Conservation (phyloP, 2,329 filamentous ascomycete genomes). For the Trichoderma asperellum region DNA sequence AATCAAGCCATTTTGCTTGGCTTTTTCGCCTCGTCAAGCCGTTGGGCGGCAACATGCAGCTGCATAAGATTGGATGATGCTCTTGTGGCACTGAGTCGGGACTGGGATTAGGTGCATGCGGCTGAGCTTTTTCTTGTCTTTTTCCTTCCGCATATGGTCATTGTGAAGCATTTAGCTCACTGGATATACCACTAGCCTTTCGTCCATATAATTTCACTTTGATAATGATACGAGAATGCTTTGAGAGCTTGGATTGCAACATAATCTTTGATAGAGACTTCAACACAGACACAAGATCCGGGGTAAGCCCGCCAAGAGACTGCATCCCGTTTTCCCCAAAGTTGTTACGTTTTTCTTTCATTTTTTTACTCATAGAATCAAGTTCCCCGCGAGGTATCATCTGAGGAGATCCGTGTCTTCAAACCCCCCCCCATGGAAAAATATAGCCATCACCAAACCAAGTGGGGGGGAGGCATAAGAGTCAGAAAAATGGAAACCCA, state of each 20-base stretch:
- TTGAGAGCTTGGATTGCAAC: not conserved
- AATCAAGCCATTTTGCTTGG: slow-evolving; percentile 17
- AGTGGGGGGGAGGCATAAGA: slow-evolving; percentile 11
- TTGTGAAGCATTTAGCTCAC: not conserved
- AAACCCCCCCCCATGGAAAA: not conserved
- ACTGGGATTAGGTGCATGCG: not conserved
- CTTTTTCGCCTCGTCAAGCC: not conserved
- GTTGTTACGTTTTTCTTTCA: not conserved
- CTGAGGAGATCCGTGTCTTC: not conserved
- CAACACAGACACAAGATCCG: not conserved
- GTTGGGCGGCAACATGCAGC: not conserved
- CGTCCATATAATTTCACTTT: not conserved
- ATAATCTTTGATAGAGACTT: not conserved
- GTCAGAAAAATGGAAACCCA: slow-evolving; percentile 7
- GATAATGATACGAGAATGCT: not conserved
- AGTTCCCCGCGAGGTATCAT: slow-evolving; percentile 6
- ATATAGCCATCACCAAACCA: slow-evolving; percentile 10
- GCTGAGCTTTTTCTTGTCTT: not conserved
- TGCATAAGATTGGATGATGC: not conserved
- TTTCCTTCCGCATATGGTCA: not conserved
- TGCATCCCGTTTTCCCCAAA: not conserved
- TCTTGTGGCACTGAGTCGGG: not conserved
- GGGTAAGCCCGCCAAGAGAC: slow-evolving; percentile 3
- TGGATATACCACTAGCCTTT: not conserved
- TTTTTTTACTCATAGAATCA: not conserved